phyloP scores from a whole-genome alignment of 306 rosid genomes.

The Fragaria nilgerrensis region DNA sequence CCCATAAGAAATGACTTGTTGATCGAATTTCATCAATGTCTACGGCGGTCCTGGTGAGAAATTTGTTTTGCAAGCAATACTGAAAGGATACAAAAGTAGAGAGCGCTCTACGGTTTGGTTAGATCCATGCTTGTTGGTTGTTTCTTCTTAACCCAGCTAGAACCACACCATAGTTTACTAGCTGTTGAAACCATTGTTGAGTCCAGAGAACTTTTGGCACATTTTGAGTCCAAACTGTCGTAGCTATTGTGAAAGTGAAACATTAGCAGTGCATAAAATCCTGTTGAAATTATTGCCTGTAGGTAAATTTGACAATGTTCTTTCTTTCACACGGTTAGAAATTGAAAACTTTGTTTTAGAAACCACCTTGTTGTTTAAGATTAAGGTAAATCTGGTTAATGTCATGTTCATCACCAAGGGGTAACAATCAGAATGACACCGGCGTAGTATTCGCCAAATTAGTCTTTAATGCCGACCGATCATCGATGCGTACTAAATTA shows the following conservation, averaged over 20 bases:
- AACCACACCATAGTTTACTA: slow-evolving; percentile 5
- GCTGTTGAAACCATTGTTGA: neutral
- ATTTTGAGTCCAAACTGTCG: neutral
- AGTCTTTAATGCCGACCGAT: too few species aligned
- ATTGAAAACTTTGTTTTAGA: too few species aligned
- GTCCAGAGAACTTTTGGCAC: neutral
- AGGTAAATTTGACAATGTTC: too few species aligned
- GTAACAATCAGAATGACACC: too few species aligned
- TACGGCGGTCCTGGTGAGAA: neutral
- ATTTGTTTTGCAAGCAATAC: neutral
- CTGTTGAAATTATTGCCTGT: too few species aligned
- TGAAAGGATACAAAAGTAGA: neutral
- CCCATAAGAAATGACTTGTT: neutral
- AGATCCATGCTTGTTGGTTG: slow-evolving; percentile 6
- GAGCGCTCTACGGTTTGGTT: neutral
- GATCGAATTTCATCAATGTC: neutral
- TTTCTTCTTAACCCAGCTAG: slow-evolving; percentile 6
- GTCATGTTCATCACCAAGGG: neutral
- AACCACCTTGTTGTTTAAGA: too few species aligned
- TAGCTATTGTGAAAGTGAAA: neutral
- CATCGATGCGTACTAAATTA: neutral
- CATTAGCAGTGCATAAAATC: neutral
- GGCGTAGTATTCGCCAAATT: too few species aligned
- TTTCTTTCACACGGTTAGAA: too few species aligned
- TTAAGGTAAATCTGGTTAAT: too few species aligned